Conservation (phyloP, 2,329 filamentous ascomycete genomes). For the Akanthomyces muscarius region DNA sequence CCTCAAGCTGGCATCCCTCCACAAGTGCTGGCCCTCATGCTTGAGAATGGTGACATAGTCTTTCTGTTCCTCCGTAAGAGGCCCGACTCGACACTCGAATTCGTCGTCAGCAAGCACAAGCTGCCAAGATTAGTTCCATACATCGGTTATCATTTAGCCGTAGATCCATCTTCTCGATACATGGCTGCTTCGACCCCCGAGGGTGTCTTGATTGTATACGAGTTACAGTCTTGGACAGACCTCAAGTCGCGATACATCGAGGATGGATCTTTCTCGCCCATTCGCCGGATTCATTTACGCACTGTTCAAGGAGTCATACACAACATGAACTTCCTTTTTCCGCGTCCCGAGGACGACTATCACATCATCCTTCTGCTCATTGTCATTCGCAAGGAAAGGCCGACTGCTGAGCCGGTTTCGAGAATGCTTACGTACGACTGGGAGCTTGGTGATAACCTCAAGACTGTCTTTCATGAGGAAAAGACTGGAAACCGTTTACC, state of each 20-base stretch:
- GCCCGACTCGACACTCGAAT: constrained; percentile 47
- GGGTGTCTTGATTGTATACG: constrained; percentile 66
- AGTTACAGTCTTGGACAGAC: constrained; percentile 54
- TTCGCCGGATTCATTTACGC: constrained; percentile 45
- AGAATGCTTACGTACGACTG: constrained; percentile 59
- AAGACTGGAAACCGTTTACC: constrained; percentile 49
- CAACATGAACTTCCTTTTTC: constrained; percentile 81
- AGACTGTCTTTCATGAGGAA: constrained; percentile 41
- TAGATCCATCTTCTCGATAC: constrained; percentile 71
- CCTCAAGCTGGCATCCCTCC: constrained; percentile 47
- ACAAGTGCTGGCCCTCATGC: constrained; percentile 74
- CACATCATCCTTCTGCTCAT: constrained; percentile 75
- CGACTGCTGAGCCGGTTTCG: constrained; percentile 31
- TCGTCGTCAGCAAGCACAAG: constrained; percentile 56
- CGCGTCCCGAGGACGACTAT: constrained; percentile 59
- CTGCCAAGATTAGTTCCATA: constrained; percentile 56
- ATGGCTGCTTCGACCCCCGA: constrained; percentile 68
- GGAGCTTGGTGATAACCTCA: constrained; percentile 49
- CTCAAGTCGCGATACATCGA: constrained; percentile 48
- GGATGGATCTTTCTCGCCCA: constrained; percentile 50
- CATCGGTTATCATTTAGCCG: constrained; percentile 63
- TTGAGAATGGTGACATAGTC: constrained; percentile 68
- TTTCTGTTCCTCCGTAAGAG: constrained; percentile 65
- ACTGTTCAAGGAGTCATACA: constrained; percentile 69
- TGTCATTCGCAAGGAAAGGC: constrained; percentile 40